Conservation (phyloP, 1,139 yeast genomes). For the Zygosaccharomyces pseudobailii region DNA sequence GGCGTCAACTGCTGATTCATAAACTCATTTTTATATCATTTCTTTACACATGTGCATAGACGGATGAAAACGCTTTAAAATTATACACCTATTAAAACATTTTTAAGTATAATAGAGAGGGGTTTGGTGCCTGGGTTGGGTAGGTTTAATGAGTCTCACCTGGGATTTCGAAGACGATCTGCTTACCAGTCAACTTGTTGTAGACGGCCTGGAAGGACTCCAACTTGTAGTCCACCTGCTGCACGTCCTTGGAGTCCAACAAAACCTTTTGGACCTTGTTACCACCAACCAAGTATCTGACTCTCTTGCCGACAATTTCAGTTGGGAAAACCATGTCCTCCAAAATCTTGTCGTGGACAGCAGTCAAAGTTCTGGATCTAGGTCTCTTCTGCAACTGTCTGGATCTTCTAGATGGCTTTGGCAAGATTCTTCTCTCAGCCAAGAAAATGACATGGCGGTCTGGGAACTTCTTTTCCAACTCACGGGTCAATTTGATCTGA, state of each 20-base stretch:
- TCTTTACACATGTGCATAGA: constrained; percentile 4
- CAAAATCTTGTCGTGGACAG: constrained; percentile 97
- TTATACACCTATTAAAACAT: constrained; percentile 27
- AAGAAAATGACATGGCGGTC: constrained; percentile 99
- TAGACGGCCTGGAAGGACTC: constrained; percentile 99
- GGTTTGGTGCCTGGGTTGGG: constrained; percentile 10
- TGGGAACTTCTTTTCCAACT: constrained; percentile 99
- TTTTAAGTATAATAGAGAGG: constrained; percentile 16
- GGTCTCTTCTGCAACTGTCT: constrained; percentile 98
- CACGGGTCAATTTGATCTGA: constrained; percentile 97
- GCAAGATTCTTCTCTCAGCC: constrained; percentile 99
- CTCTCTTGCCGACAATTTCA: constrained; percentile 98
- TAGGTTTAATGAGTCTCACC: constrained; percentile 58
- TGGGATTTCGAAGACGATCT: constrained; percentile 98
- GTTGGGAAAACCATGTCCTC: constrained; percentile 99
- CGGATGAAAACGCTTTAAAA: constrained; percentile 22
- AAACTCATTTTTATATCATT: background rate
- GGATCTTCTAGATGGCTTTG: constrained; percentile 88
- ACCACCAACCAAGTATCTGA: constrained; percentile 99
- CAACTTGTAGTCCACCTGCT: constrained; percentile 97
- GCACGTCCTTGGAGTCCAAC: constrained; percentile 97
- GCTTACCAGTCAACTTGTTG: constrained; percentile 99
- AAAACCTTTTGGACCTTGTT: constrained; percentile 97
- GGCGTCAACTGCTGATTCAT: background rate
- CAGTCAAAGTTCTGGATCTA: constrained; percentile 98